Conservation (phyloP, 805 yeast species). For the Zygoascus flipseniorum region DNA sequence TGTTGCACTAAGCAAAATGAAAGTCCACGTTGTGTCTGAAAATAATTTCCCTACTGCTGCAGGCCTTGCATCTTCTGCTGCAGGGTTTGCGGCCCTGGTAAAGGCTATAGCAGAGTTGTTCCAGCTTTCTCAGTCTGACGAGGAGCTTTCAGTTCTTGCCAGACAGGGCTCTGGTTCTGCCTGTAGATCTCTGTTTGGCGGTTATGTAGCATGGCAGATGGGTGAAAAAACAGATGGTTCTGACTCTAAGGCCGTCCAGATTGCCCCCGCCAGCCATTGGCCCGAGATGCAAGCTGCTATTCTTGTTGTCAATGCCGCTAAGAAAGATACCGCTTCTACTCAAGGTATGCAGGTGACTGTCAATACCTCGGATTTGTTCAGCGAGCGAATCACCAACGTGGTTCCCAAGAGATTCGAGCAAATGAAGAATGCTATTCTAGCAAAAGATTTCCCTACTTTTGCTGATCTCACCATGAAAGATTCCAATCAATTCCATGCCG, state of each 20-base stretch:
- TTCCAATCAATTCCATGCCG: slow-evolving; percentile 96
- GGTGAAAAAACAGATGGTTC: slow-evolving; percentile 68
- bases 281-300: slow-evolving; percentile 87
- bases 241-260: slow-evolving; percentile 90
- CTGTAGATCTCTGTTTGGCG: slow-evolving; percentile 94
- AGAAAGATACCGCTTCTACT: slow-evolving; percentile 92
- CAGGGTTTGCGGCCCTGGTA: slow-evolving; percentile 95
- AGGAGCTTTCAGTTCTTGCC: slow-evolving; percentile 87
- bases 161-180: slow-evolving; percentile 99
- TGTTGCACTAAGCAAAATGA: slow-evolving; percentile 42
- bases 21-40: slow-evolving; percentile 76
- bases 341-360: slow-evolving; percentile 97
- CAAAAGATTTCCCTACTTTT: slow-evolving; percentile 69
- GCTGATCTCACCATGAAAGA: slow-evolving; percentile 93
- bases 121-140: slow-evolving; percentile 72
- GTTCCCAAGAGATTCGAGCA: slow-evolving; percentile 80
- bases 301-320: slow-evolving; percentile 84
- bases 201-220: slow-evolving; percentile 99
- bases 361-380: slow-evolving; percentile 75
- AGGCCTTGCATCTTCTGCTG: slow-evolving; percentile 95
- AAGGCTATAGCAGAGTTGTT: slow-evolving; percentile 80
- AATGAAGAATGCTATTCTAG: slow-evolving; percentile 69
- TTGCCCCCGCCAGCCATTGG: slow-evolving; percentile 84
- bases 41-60: slow-evolving; percentile 99
- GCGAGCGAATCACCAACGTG: slow-evolving; percentile 65